Base-by-base conservation (phyloP, 352 stramenopile species). In the Thalassiosira ordinaria region DNA sequence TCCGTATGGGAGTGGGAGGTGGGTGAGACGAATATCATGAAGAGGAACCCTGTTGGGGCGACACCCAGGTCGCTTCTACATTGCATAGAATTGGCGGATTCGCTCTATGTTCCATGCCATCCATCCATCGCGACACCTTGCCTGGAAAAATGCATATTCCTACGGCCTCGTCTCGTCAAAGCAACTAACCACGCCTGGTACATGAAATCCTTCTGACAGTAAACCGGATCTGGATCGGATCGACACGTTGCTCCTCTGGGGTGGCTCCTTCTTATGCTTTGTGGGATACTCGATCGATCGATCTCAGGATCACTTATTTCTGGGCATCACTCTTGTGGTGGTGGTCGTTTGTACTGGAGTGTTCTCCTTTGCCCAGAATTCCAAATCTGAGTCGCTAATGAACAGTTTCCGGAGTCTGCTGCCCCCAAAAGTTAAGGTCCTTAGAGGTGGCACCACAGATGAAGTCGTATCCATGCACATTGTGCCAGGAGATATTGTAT, bases 401-500 rank as follows among this genome's bases (percentile, higher is more conserved):
- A 80, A 78, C 29, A 80, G 73, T 13, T 94, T 95, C 64, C 86
- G 85, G 53, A 67, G 80, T 16, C 89, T 95, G 86, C 75, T 92
- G 26, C 88, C 91, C 2, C 73, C 87, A 2, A 74, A 85, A 49
- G 85, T 86, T 1, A 78, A 74, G 6, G 89, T 94, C 0, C 26
- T 86, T 2, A 66, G 85, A 16, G 64, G 70, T 53, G 70, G 70
- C 20, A 61, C 44, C 11, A 59, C 47, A 16, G 70, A 79, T 44
- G 70, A 79, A 37, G 41, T 79, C 11, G 37, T 74, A 14, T 53
- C 70, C 2, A 47, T 18, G 16, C 13, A 89, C 11, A 98, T 98
- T 77, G 96, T 99, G 0, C 94, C 97, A 7, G 97, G 96, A 3
- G 97, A 99, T 78, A 91, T 99, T 26, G 74, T 91, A 18, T 89